A percentile compares a stretch with the other conserved stretches of the same genome.
These are phyloP conservation scores for Backusella circina DNA, from an alignment of 192 early-diverging fungal genomes.

Conservation along the genomic window DNA sequence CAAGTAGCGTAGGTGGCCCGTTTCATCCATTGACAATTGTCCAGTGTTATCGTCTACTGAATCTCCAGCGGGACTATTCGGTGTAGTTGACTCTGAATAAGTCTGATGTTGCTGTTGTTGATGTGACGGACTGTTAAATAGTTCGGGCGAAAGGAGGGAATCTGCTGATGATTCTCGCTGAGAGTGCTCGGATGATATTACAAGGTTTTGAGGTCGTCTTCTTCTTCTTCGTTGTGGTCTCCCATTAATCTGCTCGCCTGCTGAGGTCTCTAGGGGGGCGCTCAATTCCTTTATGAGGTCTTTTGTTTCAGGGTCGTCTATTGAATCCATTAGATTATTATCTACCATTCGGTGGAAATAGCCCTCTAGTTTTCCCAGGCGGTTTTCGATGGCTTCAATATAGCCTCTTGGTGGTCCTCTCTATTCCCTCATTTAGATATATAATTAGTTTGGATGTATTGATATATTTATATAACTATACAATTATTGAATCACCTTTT, in stretches of 20 bases:
- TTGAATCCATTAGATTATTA: background rate
- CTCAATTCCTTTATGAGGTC: slow-evolving; percentile 27
- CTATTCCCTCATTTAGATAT: slow-evolving; percentile 27
- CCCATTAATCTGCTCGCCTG: slow-evolving; percentile 23
- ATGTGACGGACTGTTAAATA: background rate
- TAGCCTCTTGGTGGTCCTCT: slow-evolving; percentile 85
- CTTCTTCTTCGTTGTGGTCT: slow-evolving; percentile 13
- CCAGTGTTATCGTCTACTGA: slow-evolving; percentile 51
- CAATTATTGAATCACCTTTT: slow-evolving; percentile 30
- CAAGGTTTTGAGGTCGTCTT: background rate
- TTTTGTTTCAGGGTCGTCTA: slow-evolving; percentile 38
- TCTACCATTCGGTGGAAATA: slow-evolving; percentile 55
- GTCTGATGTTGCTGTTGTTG: background rate
- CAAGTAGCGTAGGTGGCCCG: slow-evolving; percentile 67
- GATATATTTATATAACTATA: background rate
- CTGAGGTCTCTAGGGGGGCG: slow-evolving; percentile 29
- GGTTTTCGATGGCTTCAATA: slow-evolving; percentile 76
- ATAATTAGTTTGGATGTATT: slow-evolving; percentile 14
- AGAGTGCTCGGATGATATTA: background rate
- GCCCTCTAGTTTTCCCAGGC: slow-evolving; percentile 65
- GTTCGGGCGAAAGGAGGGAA: background rate
- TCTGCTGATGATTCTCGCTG: background rate
- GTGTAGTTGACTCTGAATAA: slow-evolving; percentile 3
- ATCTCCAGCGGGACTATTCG: background rate
- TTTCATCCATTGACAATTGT: slow-evolving; percentile 63